Base-by-base conservation (phyloP, 768 basidiomycete genomes). In the Rhodotorula graminis region DNA sequence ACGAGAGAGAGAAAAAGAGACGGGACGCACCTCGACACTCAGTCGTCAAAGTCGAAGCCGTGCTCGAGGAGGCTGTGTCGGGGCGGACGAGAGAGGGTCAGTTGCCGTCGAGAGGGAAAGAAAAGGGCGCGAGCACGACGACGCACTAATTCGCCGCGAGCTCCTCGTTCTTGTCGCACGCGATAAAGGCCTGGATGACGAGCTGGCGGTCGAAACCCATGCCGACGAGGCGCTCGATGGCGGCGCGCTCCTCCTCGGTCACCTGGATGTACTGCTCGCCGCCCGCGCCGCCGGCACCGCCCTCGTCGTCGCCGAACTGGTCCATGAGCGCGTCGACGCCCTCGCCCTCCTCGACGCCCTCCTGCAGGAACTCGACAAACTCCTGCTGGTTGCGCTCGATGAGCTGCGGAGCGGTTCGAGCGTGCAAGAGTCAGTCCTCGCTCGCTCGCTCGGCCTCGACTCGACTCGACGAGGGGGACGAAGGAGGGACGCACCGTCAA, bases 101-200 rank as follows among this genome's bases (percentile, higher is more conserved):
- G n/a, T n/a, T n/a, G n/a, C n/a, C n/a, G n/a, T n/a, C n/a, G n/a
- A n/a, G n/a, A n/a, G n/a, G n/a, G n/a, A n/a, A n/a, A 7, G 23
- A 14, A 40, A 21, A n/a, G n/a, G 23, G 52, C 25, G n/a, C 46
- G 4, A 12, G 29, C n/a, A n/a, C n/a, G n/a, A n/a, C 27, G 33
- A 65, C 70, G 27, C 50, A 75, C 67, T 89, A 95, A 79, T 96
- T 96, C 23, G 95, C 96, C 16, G 96, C 93, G 29, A 94, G 82
- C 79, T 97, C 93, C 82, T 98, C 96, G 79, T 98, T 93, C 85
- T 91, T 93, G 81, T 93, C 96, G 81, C 94, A 97, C 3, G 89
- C 90, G 79, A 95, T 87, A 82, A 91, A 99, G 2, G 96, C 96
- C 81, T 97, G 87, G 49, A 94, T 82, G n/a, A 85, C 95, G 0